Conservation (phyloP, 768 basidiomycete genomes). For the Dentipellis fragilis region DNA sequence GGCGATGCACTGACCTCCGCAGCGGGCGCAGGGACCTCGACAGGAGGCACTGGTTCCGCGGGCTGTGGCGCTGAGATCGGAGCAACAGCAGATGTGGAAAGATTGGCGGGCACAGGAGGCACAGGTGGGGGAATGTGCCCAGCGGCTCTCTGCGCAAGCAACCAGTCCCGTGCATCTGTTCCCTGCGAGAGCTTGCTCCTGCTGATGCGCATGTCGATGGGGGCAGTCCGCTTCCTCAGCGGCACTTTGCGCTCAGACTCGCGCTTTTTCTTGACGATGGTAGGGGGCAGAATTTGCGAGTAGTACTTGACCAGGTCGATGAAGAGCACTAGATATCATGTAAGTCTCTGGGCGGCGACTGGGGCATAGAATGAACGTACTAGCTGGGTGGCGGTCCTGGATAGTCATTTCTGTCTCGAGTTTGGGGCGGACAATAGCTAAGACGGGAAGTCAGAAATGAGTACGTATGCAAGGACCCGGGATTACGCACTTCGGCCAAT, state of each 20-base stretch:
- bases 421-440: constrained; percentile 77
- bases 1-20: constrained; percentile 3
- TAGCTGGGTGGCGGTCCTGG: constrained; percentile 80
- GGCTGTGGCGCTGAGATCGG: constrained; percentile 17
- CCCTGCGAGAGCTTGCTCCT: constrained; percentile 66
- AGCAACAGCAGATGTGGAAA: constrained; percentile 18
- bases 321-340: constrained; percentile 50
- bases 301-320: constrained; percentile 79
- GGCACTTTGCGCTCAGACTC: constrained; percentile 83
- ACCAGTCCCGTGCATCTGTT: constrained; percentile 57
- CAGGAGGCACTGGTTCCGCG: background rate
- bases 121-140: constrained; percentile 16
- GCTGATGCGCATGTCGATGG: constrained; percentile 82
- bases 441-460: background rate
- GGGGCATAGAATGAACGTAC: constrained; percentile 29
- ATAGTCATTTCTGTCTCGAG: constrained; percentile 77
- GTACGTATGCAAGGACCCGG: background rate
- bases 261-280: constrained; percentile 76
- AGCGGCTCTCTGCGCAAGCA: constrained; percentile 45
- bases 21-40: background rate
- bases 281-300: constrained; percentile 62
- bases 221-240: constrained; percentile 75
- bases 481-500: constrained; percentile 67
- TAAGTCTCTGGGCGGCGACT: background rate
- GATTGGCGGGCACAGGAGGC: constrained; percentile 3